These are phyloP conservation scores for Neurospora sp. DNA, from an alignment of 2,329 filamentous ascomycete species.

Conservation along the genomic window DNA sequence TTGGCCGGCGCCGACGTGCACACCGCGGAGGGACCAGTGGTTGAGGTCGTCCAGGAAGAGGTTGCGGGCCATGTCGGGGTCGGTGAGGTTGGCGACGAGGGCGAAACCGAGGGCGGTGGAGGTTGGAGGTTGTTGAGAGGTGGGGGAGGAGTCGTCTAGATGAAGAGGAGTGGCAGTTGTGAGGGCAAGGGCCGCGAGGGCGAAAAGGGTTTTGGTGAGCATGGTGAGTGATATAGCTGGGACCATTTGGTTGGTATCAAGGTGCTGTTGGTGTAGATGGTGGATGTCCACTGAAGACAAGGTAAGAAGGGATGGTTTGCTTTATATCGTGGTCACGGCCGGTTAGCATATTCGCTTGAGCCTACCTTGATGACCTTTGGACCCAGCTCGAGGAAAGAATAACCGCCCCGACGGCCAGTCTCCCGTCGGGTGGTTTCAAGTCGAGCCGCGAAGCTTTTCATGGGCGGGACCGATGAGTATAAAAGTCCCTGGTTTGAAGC, in stretches of 20 bases:
- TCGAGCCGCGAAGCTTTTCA: neutral
- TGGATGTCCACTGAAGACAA: too few relatives aligned
- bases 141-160: neutral
- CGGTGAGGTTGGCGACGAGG: constrained; percentile 1
- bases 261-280: too few relatives aligned
- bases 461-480: neutral
- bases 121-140: neutral
- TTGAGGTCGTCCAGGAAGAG: neutral
- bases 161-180: neutral
- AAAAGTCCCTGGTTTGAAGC: neutral
- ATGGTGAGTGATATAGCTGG: neutral
- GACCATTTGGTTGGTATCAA: too few relatives aligned
- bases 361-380: neutral
- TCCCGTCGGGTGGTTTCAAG: neutral
- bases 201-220: neutral
- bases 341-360: too few relatives aligned
- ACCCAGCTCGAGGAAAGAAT: neutral
- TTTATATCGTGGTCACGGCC: too few relatives aligned
- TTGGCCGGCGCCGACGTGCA: constrained; percentile 1
- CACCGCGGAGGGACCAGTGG: neutral
- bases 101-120: neutral
- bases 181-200: neutral
- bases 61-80: neutral
- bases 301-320: too few relatives aligned
- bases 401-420: neutral